A percentile compares a stretch with the other conserved stretches of the same genome.
phyloP scores from a whole-genome alignment of 345 rosid species.

The Bruguiera sexangula region DNA sequence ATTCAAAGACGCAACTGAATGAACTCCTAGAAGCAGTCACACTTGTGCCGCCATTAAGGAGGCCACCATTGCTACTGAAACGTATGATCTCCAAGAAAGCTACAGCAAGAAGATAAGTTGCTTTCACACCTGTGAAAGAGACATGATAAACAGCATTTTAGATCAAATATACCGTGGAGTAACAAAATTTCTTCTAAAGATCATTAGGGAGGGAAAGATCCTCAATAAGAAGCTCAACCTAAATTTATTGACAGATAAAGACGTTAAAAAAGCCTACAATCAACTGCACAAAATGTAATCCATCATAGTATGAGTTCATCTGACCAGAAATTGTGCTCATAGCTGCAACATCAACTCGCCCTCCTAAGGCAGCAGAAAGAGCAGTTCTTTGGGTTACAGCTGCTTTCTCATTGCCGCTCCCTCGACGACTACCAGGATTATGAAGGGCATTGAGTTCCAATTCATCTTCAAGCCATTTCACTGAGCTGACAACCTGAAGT shows the following conservation, averaged over 20 bases:
- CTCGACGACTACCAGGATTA: conserved; percentile 89
- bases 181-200: conserved; percentile 9
- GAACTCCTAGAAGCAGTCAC: conserved; percentile 86
- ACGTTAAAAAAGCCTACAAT: neutral
- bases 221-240: neutral
- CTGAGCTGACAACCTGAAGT: conserved; percentile 88
- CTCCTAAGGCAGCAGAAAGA: conserved; percentile 94
- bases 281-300: conserved; percentile 1
- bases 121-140: conserved; percentile 78
- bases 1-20: conserved; percentile 93
- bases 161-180: neutral
- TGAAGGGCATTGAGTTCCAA: conserved; percentile 95
- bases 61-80: conserved; percentile 96
- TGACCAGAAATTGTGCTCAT: conserved; percentile 96
- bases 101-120: conserved; percentile 98
- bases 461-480: conserved; percentile 99
- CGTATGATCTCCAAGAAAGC: conserved; percentile 94
- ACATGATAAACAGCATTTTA: conserved; percentile 13
- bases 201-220: conserved; percentile 1
- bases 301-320: conserved; percentile 11
- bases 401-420: conserved; percentile 91
- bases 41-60: conserved; percentile 72
- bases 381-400: conserved; percentile 82
- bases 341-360: conserved; percentile 77
- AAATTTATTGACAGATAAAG: neutral